These are phyloP conservation scores for Ceratocystis smalleyi DNA, from an alignment of 2,329 filamentous ascomycete species.

Conservation along the genomic window DNA sequence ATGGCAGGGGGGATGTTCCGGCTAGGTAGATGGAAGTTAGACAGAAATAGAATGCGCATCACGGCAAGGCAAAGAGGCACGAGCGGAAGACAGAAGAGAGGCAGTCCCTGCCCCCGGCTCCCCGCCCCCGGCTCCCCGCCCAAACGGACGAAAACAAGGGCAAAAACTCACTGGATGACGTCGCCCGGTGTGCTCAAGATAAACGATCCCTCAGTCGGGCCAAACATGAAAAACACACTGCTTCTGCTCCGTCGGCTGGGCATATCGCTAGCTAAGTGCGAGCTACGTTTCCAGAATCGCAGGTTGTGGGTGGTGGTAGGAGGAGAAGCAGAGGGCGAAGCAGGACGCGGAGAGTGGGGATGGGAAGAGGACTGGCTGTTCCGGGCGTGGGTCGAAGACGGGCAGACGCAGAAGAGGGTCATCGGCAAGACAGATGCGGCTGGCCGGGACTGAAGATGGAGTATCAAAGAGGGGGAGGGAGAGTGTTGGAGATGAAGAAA, in stretches of 20 bases:
- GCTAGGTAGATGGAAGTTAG: background rate
- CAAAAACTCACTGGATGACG: constrained; percentile 9
- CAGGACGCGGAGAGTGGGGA: background rate
- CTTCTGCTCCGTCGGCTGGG: background rate
- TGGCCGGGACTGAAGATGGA: background rate
- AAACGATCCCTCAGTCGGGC: constrained; percentile 7
- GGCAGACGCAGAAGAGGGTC: background rate
- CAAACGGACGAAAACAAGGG: background rate
- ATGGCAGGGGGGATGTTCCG: constrained; percentile 11
- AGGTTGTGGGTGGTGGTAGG: background rate
- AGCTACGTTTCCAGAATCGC: background rate
- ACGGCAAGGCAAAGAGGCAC: background rate
- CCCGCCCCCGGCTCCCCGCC: background rate
- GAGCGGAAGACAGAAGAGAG: background rate
- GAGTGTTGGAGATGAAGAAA: background rate
- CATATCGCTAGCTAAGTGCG: background rate
- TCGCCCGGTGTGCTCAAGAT: constrained; percentile 11
- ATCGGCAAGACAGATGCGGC: background rate
- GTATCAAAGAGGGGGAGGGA: background rate
- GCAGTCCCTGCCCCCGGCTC: background rate
- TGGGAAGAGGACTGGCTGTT: background rate
- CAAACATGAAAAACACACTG: constrained; percentile 13
- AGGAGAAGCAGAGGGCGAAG: background rate
- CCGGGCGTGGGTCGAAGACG: background rate
- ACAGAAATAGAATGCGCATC: background rate